Conservation (phyloP, 2,329 filamentous ascomycete species). For the Myriangium duriaei region DNA sequence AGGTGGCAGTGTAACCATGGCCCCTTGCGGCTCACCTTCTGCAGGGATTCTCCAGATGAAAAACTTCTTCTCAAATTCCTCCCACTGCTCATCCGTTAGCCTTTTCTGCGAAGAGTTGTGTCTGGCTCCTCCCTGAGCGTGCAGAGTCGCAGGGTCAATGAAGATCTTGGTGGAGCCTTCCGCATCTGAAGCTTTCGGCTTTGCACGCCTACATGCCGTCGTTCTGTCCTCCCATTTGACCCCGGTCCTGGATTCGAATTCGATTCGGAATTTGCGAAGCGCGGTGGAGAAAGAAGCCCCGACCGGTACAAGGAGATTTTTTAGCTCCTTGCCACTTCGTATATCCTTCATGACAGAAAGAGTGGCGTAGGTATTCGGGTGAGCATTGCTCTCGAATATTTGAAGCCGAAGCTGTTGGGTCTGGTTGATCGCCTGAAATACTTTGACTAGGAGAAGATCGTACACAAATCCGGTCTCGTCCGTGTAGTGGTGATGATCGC, state of each 20-base stretch:
- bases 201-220: slow-evolving; percentile 3
- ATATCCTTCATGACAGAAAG: slow-evolving; percentile 15
- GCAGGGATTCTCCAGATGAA: slow-evolving; percentile 2
- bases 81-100: neutral
- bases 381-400: slow-evolving; percentile 54
- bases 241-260: slow-evolving; percentile 29
- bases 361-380: slow-evolving; percentile 49
- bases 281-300: slow-evolving; percentile 23
- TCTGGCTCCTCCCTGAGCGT: neutral
- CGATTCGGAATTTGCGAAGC: slow-evolving; percentile 25
- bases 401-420: slow-evolving; percentile 46
- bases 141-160: neutral
- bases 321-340: neutral
- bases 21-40: neutral
- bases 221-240: slow-evolving; percentile 31
- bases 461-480: slow-evolving; percentile 54
- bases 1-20: too few relatives aligned
- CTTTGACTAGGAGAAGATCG: slow-evolving; percentile 47
- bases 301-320: slow-evolving; percentile 19
- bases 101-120: neutral
- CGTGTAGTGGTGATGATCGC: slow-evolving; percentile 50
- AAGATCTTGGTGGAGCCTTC: neutral
- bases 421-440: slow-evolving; percentile 33
- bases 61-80: neutral
- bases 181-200: neutral